phyloP scores from a whole-genome alignment of 495 filamentous ascomycete species.

The Hypoxylon perforatum region DNA sequence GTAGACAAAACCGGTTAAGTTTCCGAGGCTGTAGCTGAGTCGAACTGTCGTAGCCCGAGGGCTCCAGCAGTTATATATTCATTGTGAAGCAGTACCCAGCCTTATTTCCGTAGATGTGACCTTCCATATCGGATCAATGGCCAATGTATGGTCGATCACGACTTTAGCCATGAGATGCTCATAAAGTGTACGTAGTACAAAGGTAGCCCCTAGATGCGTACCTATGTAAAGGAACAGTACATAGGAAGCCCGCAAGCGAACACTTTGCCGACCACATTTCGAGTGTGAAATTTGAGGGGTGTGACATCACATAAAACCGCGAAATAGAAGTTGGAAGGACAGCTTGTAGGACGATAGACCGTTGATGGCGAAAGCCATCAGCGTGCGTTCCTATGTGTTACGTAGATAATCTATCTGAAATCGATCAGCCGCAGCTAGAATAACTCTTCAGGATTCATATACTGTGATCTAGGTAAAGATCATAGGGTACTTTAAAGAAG shows the following conservation, averaged over 20 bases:
- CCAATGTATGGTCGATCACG: background rate
- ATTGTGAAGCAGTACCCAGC: background rate
- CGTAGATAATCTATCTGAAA: slow-evolving; percentile 16
- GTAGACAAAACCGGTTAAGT: background rate
- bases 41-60: background rate
- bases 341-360: background rate
- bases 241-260: slow-evolving; percentile 3
- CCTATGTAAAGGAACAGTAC: background rate
- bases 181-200: background rate
- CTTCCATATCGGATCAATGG: slow-evolving; percentile 9
- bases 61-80: slow-evolving; percentile 15
- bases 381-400: slow-evolving; percentile 1
- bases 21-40: background rate
- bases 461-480: slow-evolving; percentile 18
- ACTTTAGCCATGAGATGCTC: slow-evolving; percentile 4
- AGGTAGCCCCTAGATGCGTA: slow-evolving; percentile 16
- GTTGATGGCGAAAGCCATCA: slow-evolving; percentile 11
- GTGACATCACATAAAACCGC: slow-evolving; percentile 5
- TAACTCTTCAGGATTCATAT: background rate
- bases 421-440: slow-evolving; percentile 16
- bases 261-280: slow-evolving; percentile 4
- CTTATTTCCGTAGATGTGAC: background rate
- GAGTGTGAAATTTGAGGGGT: background rate
- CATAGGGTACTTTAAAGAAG: background rate
- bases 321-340: slow-evolving; percentile 6